Evolutionary conservation across 177 flowering plant genomes (phyloP).

Genomic region (Vitis hybrid): DNA sequence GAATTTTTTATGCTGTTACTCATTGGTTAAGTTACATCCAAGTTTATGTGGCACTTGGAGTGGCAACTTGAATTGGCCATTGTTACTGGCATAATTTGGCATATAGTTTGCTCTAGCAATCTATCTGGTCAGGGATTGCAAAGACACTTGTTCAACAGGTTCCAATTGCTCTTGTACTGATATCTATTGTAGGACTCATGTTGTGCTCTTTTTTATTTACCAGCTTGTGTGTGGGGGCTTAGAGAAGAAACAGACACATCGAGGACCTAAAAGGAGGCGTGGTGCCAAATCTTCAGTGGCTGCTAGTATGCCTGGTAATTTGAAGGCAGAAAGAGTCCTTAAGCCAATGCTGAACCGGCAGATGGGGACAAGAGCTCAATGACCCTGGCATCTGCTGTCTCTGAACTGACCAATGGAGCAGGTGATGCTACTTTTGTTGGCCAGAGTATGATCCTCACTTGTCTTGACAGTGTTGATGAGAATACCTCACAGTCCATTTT

Average conservation of each 20-base stretch:
- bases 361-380: conserved; percentile 2
- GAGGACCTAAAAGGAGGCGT: conserved; percentile 1
- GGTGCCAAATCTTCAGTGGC: neutral
- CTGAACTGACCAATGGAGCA: neutral
- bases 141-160: too few relatives aligned
- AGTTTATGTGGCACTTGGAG: too few relatives aligned
- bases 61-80: too few relatives aligned
- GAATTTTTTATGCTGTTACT: too few relatives aligned
- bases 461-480: too few relatives aligned
- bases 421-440: too few relatives aligned
- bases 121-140: too few relatives aligned
- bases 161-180: neutral
- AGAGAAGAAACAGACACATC: conserved; percentile 1
- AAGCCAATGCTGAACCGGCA: neutral
- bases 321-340: neutral
- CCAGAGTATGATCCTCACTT: too few relatives aligned
- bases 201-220: neutral
- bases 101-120: too few relatives aligned
- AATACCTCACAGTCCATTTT: neutral
- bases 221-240: conserved; percentile 19
- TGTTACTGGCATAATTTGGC: too few relatives aligned
- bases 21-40: too few relatives aligned
- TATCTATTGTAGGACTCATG: neutral
- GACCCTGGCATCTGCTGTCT: conserved; percentile 1
- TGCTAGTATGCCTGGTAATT: neutral